phyloP scores from a whole-genome alignment of 2,329 filamentous ascomycete genomes.

The Penicillium sclerotiorum region DNA sequence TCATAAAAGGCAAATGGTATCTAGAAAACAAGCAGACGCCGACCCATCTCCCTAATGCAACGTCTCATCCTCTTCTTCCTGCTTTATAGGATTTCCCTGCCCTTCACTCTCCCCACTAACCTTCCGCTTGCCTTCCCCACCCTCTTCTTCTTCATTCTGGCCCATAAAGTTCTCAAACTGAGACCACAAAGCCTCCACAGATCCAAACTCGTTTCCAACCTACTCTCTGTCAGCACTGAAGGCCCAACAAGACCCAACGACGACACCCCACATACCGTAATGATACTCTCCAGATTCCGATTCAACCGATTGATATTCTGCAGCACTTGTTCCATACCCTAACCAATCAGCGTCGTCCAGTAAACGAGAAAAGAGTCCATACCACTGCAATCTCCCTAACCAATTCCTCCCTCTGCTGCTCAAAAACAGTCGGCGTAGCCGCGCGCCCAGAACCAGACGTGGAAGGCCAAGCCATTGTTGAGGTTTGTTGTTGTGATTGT shows the following conservation, averaged over 20 bases:
- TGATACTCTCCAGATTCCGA: conserved; percentile 85
- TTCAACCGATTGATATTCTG: conserved; percentile 97
- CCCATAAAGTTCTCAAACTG: conserved; percentile 97
- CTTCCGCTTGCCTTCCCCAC: conserved; percentile 30
- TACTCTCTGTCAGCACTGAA: conserved; percentile 39
- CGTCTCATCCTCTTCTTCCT: conserved; percentile 13
- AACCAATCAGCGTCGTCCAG: not conserved
- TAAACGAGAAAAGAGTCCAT: conserved; percentile 19
- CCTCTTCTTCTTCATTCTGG: conserved; percentile 52
- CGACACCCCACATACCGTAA: conserved; percentile 63
- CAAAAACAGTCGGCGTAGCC: conserved; percentile 40
- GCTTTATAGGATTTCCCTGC: conserved; percentile 17
- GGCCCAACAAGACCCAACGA: not conserved
- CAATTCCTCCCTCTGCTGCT: conserved; percentile 47
- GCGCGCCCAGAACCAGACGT: conserved; percentile 20
- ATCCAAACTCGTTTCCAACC: conserved; percentile 96
- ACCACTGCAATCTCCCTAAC: conserved; percentile 48
- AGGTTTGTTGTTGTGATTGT: not conserved
- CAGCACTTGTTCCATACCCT: conserved; percentile 83
- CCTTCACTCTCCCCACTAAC: conserved; percentile 28
- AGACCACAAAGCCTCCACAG: conserved; percentile 94
- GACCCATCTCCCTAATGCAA: too few relatives aligned
- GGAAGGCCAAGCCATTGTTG: conserved; percentile 23
- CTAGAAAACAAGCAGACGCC: conserved; percentile 8
- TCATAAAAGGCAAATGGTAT: conserved; percentile 10